These are phyloP conservation scores for Suillus occidentalis DNA, from an alignment of 768 basidiomycete genomes.

Conservation along the genomic window DNA sequence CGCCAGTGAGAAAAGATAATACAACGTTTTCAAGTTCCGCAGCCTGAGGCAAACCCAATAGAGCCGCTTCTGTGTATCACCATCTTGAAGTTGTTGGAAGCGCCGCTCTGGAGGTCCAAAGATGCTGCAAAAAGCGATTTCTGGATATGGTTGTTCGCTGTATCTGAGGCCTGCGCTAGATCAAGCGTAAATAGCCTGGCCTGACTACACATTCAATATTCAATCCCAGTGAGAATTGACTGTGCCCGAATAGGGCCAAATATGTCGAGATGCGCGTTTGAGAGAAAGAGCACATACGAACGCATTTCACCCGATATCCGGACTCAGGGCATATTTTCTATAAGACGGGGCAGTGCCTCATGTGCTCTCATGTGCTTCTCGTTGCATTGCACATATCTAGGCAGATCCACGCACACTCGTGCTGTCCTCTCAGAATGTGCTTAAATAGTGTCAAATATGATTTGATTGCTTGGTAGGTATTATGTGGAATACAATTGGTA, in stretches of 20 bases:
- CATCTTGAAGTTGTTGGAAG: neutral
- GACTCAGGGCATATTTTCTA: no score
- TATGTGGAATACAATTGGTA: no score
- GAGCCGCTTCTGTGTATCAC: neutral
- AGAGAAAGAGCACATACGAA: no score
- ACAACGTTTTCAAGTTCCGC: neutral
- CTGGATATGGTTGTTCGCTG: neutral
- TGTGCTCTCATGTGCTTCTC: no score
- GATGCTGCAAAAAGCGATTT: neutral
- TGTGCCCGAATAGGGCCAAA: no score
- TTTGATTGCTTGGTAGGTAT: neutral
- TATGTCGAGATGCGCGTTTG: no score
- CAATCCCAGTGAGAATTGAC: no score
- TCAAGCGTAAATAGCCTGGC: neutral
- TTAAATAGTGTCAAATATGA: neutral
- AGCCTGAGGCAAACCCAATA: neutral
- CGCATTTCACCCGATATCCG: no score
- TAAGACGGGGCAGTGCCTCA: no score
- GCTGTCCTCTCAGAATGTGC: neutral
- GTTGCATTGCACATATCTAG: no score
- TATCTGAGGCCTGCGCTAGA: no score
- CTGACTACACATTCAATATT: neutral
- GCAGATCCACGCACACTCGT: neutral
- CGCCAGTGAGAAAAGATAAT: constrained; percentile 6
- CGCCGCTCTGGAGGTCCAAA: neutral